Evolutionary conservation across 345 rosid genomes (phyloP), one percentile per base, ranked within the genome.

Genomic region (Eucalyptus cloeziana): DNA sequence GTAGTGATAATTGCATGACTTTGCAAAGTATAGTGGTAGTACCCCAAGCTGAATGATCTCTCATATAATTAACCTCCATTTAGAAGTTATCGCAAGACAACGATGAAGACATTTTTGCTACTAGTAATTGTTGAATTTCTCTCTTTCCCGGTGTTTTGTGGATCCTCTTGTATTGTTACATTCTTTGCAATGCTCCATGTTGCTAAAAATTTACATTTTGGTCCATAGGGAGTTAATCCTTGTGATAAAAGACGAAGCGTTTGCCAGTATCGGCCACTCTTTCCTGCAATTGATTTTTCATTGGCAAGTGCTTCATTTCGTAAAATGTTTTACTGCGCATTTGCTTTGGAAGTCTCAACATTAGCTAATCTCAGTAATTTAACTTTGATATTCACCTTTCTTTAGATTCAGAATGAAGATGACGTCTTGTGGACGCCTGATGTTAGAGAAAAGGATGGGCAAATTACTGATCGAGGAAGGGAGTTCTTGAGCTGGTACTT

Each of bases 221-320:
- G 19, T 47, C 54, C 37, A 89, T 93, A 96, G 99, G 97, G 98
- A 89, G 89, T 93, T n/a, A 95, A 94, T 92, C 99, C 97, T 86
- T 95, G 96, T 90, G 97, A 96, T 71, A 94, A 89, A 93, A 94
- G 99, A 91, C 93, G 94, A 91, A 92, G 91, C 89, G 92, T 96
- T 54, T 92, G 91, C 90, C 95, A 95, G 89, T 93, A 91, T 86
- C 93, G 87, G 50, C n/a, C 92, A 87, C 91, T 92, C 80, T 96
- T 96, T 89, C 98, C 99, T 8, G 91, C 92, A 49, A 90, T 96
- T 87, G 98, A 96, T 91, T 94, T 96, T 86, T 93, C 96, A 13
- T 86, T 94, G 96, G 99, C 88, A 93, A 91, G 94, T 19, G 45
- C 56, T 4, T 87, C 10, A 87, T 47, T 17, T 87, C 44, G 52